phyloP scores from a whole-genome alignment of 805 yeast species.

The Ogataea pini region DNA sequence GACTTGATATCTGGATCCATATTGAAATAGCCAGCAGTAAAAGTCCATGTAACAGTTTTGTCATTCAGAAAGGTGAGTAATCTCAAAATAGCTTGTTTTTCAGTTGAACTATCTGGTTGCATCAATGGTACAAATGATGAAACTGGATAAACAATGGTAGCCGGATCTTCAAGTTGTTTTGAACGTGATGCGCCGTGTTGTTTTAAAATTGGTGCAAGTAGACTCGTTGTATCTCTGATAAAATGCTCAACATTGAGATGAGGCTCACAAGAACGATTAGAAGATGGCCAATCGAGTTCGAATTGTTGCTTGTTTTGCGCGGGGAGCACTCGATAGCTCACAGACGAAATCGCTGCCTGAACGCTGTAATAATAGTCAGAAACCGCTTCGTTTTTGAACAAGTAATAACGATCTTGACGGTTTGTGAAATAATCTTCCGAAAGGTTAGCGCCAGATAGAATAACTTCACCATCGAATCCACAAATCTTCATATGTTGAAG shows the following conservation, averaged over 20 bases:
- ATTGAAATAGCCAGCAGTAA: constrained; percentile 97
- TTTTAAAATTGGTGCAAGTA: constrained; percentile 60
- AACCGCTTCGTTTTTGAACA: constrained; percentile 58
- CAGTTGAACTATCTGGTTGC: constrained; percentile 72
- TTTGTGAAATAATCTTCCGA: constrained; percentile 91
- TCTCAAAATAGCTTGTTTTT: constrained; percentile 66
- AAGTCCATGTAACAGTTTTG: constrained; percentile 67
- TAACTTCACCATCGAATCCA: constrained; percentile 89
- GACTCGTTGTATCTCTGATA: constrained; percentile 53
- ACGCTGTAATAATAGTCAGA: constrained; percentile 75
- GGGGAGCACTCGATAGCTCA: constrained; percentile 67
- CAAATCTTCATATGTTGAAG: constrained; percentile 97
- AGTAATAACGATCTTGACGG: constrained; percentile 89
- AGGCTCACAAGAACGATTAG: constrained; percentile 71
- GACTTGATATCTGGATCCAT: constrained; percentile 73
- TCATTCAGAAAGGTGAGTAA: constrained; percentile 59
- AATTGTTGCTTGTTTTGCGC: constrained; percentile 46
- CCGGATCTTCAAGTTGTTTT: constrained; percentile 21
- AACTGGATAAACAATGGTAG: constrained; percentile 82
- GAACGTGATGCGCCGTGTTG: constrained; percentile 35
- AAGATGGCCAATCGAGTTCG: constrained; percentile 69
- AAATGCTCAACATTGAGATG: constrained; percentile 51
- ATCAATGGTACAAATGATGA: constrained; percentile 89
- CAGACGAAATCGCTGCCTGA: constrained; percentile 62
- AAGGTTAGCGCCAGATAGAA: constrained; percentile 88